These are phyloP conservation scores for Naganishia antarctica DNA, from an alignment of 768 basidiomycete genomes.

Conservation along the genomic window DNA sequence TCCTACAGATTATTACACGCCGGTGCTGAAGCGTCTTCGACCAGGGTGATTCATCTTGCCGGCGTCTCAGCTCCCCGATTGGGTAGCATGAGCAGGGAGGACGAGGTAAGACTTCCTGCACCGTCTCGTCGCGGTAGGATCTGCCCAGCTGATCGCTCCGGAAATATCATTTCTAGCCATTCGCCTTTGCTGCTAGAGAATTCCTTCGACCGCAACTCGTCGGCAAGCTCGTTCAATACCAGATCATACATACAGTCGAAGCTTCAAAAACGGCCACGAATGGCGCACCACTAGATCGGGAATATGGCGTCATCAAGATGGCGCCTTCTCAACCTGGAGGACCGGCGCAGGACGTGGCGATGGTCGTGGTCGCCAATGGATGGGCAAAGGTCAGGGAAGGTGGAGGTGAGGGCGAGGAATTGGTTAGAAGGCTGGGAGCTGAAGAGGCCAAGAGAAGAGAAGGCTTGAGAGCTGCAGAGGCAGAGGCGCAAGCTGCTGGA, in stretches of 20 bases:
- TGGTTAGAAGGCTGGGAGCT: slow-evolving; percentile 49
- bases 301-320: slow-evolving; percentile 45
- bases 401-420: slow-evolving; percentile 54
- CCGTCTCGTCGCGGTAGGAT: no score
- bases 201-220: slow-evolving; percentile 77
- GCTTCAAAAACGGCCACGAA: slow-evolving; percentile 55
- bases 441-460: slow-evolving; percentile 76
- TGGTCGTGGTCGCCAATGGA: slow-evolving; percentile 67
- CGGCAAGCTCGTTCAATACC: slow-evolving; percentile 84
- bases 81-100: slow-evolving; percentile 75
- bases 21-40: no score
- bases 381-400: slow-evolving; percentile 87
- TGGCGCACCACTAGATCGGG: slow-evolving; percentile 51
- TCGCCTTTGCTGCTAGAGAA: slow-evolving; percentile 90
- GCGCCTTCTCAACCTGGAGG: slow-evolving; percentile 46
- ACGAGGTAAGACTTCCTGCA: slow-evolving; percentile 61
- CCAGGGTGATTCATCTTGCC: slow-evolving; percentile 80
- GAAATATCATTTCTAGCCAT: slow-evolving; percentile 61
- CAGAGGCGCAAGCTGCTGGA: slow-evolving; percentile 43
- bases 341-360: slow-evolving; percentile 46
- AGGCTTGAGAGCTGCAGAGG: slow-evolving; percentile 53
- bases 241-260: slow-evolving; percentile 68
- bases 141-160: no score
- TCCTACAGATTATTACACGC: no score
- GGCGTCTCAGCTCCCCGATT: slow-evolving; percentile 78